Base-by-base conservation (phyloP, 1,284 basidiomycete species). In the Cryptococcus sp. region DNA sequence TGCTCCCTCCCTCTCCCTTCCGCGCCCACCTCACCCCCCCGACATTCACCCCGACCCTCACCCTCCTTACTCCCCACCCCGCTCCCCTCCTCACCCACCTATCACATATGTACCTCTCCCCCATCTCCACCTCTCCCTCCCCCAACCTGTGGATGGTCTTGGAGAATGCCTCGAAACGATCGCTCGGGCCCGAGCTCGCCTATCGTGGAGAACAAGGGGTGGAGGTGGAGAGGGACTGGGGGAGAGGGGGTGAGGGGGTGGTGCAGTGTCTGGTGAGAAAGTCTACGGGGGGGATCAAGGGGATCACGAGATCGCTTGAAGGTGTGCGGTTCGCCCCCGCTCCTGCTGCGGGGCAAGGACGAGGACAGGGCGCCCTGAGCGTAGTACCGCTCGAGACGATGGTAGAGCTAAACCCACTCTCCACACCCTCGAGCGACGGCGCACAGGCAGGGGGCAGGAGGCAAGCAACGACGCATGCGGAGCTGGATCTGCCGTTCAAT, bases 401-500 rank as follows among this genome's bases (percentile, higher is more conserved):
- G 13, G 33, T 64, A 15, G 50, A 62, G 21, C 39, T 67, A 23
- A 58, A 58, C n/a, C 66, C 64, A 11, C 51, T 64, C 43, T 33
- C 40, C 8, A 60, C 35, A 12, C 52, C 55, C 12, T 1, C 36
- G 6, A 37, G 45, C 21, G 18, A 11, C 1, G 4, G 23, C 33
- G 23, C 6, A 51, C 4, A 12, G 16, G 12, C 8, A 24, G 40
- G 47, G 35, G 11, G 18, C 28, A 21, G 33, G 43, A 50, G 38
- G 38, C 50, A 38, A 23, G 57, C 57, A 11, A 57, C 84, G 3
- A 85, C 84, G 0, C 83, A 86, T 60, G 82, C 68, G 1, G 72
- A 85, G 62, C 75, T 89, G 43, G 63, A 72, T 43, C 55, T 76
- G 24, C 70, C 90, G 0, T 96, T 96, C 81, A 94, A 94, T 72